phyloP scores from a whole-genome alignment of 2,329 filamentous ascomycete species.

The Daldinia sp. region DNA sequence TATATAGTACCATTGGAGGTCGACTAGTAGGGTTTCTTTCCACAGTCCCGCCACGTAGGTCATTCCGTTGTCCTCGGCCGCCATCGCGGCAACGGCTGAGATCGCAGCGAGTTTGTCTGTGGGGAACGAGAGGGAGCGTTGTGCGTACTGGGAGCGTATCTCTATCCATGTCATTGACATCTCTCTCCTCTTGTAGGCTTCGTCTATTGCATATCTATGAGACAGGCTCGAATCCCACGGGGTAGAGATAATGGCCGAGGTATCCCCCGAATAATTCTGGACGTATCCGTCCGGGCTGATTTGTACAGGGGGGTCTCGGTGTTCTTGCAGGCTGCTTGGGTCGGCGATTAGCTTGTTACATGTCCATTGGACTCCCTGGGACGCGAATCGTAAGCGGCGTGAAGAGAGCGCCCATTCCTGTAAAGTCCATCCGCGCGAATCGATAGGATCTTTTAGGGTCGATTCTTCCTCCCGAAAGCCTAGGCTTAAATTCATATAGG shows the following conservation, averaged over 20 bases:
- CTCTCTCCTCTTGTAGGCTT: conserved; percentile 19
- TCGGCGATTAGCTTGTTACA: conserved; percentile 20
- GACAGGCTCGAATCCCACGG: conserved; percentile 12
- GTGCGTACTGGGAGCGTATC: conserved; percentile 22
- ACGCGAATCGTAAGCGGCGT: conserved; percentile 18
- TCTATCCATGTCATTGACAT: conserved; percentile 22
- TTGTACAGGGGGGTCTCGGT: conserved; percentile 21
- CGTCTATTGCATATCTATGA: conserved; percentile 12
- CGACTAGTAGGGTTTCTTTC: conserved; percentile 14
- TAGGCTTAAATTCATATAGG: conserved; percentile 14
- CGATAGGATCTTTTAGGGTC: conserved; percentile 16
- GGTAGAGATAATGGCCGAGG: conserved; percentile 14
- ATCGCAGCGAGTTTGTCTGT: conserved; percentile 18
- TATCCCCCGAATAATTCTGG: conserved; percentile 16
- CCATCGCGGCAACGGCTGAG: conserved; percentile 19
- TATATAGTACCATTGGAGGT: conserved; percentile 24
- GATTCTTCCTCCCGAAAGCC: conserved; percentile 16
- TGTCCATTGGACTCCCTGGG: conserved; percentile 21
- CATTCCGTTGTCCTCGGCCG: conserved; percentile 16
- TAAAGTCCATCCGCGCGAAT: conserved; percentile 23
- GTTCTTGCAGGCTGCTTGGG: conserved; percentile 17
- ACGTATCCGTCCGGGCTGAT: conserved; percentile 16
- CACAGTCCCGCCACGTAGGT: conserved; percentile 18
- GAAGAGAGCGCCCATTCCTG: conserved; percentile 22
- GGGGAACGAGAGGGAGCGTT: conserved; percentile 15